phyloP scores from a whole-genome alignment of 163 green algal species.

The Volvox carteri region DNA sequence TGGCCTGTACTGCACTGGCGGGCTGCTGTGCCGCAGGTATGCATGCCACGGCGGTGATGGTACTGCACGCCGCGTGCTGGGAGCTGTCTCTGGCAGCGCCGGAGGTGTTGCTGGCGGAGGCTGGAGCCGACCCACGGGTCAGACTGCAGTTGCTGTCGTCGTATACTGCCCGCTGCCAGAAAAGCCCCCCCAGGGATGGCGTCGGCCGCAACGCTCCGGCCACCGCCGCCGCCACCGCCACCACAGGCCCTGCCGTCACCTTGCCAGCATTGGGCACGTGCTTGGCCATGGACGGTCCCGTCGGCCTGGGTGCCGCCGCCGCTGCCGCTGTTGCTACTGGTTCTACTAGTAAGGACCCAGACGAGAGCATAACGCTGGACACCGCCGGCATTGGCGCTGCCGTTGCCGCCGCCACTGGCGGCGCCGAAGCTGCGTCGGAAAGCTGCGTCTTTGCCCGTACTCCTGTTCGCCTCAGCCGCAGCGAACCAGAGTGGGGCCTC shows the following conservation, averaged over 20 bases:
- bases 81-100: slow-evolving; percentile 8
- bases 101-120: slow-evolving; percentile 50
- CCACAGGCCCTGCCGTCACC: background rate
- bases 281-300: too few relatives aligned
- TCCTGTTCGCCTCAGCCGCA: background rate
- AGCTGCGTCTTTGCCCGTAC: background rate
- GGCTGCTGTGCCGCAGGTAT: slow-evolving; percentile 21
- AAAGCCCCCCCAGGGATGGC: background rate
- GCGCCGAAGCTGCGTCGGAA: too few relatives aligned
- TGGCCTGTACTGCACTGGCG: slow-evolving; percentile 48
- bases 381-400: too few relatives aligned
- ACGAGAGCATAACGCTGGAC: too few relatives aligned
- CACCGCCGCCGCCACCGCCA: background rate
- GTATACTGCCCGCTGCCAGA: background rate
- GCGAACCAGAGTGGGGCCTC: background rate
- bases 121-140: slow-evolving; percentile 9
- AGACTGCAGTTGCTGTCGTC: background rate
- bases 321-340: too few relatives aligned
- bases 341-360: too few relatives aligned
- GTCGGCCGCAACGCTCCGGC: too few relatives aligned
- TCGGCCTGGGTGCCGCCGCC: too few relatives aligned
- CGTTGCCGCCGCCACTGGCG: too few relatives aligned
- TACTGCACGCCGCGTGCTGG: slow-evolving; percentile 10
- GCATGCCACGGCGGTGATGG: slow-evolving; percentile 10
- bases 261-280: too few relatives aligned